Evolutionary conservation across 2,329 filamentous ascomycete species (phyloP).

Genomic region (Fusarium sp.): DNA sequence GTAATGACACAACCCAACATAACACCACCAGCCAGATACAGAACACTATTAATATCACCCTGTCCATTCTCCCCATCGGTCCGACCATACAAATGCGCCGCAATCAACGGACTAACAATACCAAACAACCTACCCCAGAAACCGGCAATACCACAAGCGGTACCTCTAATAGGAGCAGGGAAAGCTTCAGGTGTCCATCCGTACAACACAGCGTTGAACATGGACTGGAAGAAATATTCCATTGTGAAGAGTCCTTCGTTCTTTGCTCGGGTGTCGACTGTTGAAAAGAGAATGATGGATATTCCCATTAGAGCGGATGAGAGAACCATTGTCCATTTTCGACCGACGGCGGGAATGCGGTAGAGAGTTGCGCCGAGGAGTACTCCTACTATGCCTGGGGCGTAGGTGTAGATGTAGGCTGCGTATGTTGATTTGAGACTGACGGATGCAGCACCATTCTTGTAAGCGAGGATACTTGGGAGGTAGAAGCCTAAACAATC

Average conservation of each 20-base stretch:
- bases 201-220: constrained; percentile 52
- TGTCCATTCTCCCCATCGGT: constrained; percentile 42
- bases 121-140: constrained; percentile 69
- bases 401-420: constrained; percentile 65
- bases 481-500: constrained; percentile 52
- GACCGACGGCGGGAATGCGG: constrained; percentile 52
- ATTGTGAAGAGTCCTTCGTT: constrained; percentile 55
- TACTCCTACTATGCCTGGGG: constrained; percentile 63
- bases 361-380: constrained; percentile 58
- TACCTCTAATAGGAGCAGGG: constrained; percentile 64
- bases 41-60: constrained; percentile 59
- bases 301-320: constrained; percentile 58
- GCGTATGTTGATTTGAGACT: constrained; percentile 61
- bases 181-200: constrained; percentile 68
- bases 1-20: constrained; percentile 64
- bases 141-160: constrained; percentile 66
- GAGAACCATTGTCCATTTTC: constrained; percentile 59
- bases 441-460: constrained; percentile 58
- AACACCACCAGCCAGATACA: constrained; percentile 67
- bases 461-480: constrained; percentile 62
- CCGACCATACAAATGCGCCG: constrained; percentile 56
- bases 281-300: constrained; percentile 60
- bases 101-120: constrained; percentile 67
- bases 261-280: constrained; percentile 52
- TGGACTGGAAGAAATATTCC: constrained; percentile 59